A percentile compares a stretch with the other conserved stretches of the same genome.
phyloP scores from a whole-genome alignment of 192 early-diverging fungal genomes.

The Neocallimastix lanati region DNA sequence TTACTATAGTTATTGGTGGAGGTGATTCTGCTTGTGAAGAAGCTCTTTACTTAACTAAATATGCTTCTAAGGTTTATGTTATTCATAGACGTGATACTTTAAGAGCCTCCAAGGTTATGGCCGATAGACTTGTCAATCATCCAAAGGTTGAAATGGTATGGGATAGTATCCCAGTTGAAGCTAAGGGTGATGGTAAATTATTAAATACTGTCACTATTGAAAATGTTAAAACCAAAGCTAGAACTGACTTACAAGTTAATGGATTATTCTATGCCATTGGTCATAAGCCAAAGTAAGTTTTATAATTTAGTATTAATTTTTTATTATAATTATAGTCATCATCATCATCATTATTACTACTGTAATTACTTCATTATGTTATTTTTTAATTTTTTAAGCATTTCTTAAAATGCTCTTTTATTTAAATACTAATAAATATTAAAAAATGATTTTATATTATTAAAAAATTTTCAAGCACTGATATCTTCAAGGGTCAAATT shows the following conservation, averaged over 20 bases:
- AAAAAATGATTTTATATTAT: too few species aligned
- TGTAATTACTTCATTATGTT: too few species aligned
- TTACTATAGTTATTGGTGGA: slow-evolving; percentile 4
- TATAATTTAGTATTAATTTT: too few species aligned
- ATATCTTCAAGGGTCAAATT: slow-evolving; percentile 42
- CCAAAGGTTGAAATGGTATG: slow-evolving; percentile 86
- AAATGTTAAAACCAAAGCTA: slow-evolving; percentile 29
- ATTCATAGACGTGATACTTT: slow-evolving; percentile 87
- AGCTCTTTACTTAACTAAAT: slow-evolving; percentile 90
- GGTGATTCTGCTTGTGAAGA: slow-evolving; percentile 60
- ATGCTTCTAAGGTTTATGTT: slow-evolving; percentile 85
- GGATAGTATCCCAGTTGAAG: slow-evolving; percentile 69
- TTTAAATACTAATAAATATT: too few species aligned
- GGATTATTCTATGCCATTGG: slow-evolving; percentile 98
- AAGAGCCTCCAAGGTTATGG: slow-evolving; percentile 96
- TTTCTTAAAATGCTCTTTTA: too few species aligned
- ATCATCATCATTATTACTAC: too few species aligned
- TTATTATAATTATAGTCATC: too few species aligned
- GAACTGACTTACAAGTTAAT: slow-evolving; percentile 47
- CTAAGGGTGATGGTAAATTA: slow-evolving; percentile 69
- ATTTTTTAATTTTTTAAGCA: too few species aligned
- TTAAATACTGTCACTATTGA: slow-evolving; percentile 50
- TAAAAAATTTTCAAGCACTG: too few species aligned
- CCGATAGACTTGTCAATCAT: slow-evolving; percentile 55
- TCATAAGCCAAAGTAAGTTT: slow-evolving; percentile 59